Evolutionary conservation across 768 basidiomycete species (phyloP), one percentile per base, ranked within the genome.

Genomic region (Russula vinacea): DNA sequence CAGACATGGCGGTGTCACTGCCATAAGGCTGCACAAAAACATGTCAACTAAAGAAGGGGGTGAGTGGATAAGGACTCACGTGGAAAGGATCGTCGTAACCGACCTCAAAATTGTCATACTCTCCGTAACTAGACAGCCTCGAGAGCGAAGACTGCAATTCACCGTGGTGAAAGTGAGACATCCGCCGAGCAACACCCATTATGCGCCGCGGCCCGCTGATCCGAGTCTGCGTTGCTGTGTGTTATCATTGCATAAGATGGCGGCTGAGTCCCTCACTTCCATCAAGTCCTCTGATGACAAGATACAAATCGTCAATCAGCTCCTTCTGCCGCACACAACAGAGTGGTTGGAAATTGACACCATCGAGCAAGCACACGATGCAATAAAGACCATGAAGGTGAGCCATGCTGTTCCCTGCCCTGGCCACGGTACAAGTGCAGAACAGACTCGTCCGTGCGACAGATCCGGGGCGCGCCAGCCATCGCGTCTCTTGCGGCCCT

Each of bases 371-470:
- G 95, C 94, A 0, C 89, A 91, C 76, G 90, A 94, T 71, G 95
- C 94, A 19, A 98, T 98, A 76, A 95, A 92, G 77, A 81, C 88
- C 17, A 98, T 98, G 95, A 95, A 94, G 83, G 93, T 88, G 62
- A 22, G 73, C 66, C 66, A 49, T n/a, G n/a, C 24, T 22, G 16
- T 24, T n/a, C 8, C 40, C 39, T 26, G 5, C 45, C 39, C 5
- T 11, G 44, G n/a, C 6, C 51, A 24, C 59, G n/a, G n/a, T 14
- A 14, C 10, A n/a, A n/a, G n/a, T n/a, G n/a, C n/a, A n/a, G n/a
- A n/a, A n/a, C n/a, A 13, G 22, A 35, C 8, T n/a, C 56, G 50
- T n/a, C 42, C 45, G 14, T 45, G 26, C 10, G 39, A 24, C 66
- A 87, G 85, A 90, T 90, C 68, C 87, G 96, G 54, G 95, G 95